Percentiles rank a stretch among this genome's conserved stretches.
phyloP scores from a whole-genome alignment of 2,329 filamentous ascomycete genomes.

The Calycina herbarum region DNA sequence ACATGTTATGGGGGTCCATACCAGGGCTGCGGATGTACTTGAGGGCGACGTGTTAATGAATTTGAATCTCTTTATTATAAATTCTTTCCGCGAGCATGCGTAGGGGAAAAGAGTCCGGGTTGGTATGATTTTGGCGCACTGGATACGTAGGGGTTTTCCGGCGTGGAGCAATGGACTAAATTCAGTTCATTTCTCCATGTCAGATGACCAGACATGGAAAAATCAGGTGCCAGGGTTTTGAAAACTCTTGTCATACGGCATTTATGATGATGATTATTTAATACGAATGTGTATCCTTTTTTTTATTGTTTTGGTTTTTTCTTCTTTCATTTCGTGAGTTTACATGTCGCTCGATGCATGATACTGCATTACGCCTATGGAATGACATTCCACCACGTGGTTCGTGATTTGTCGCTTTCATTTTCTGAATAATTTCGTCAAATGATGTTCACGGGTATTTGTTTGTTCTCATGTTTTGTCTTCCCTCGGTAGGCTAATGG shows the following conservation, averaged over 20 bases:
- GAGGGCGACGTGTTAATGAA: neutral
- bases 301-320: neutral
- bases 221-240: no score
- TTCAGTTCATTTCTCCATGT: neutral
- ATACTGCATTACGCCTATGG: neutral
- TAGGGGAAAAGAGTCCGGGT: neutral
- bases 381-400: neutral
- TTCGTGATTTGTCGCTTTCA: neutral
- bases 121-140: neutral
- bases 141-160: neutral
- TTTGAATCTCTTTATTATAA: no score
- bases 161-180: neutral
- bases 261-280: neutral
- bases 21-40: slow-evolving; percentile 14
- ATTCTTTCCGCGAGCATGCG: neutral
- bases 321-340: neutral
- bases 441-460: no score
- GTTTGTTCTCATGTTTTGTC: neutral
- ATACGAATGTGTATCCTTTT: neutral
- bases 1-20: slow-evolving; percentile 5
- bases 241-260: neutral
- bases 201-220: neutral
- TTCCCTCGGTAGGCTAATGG: neutral
- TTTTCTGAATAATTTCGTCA: neutral
- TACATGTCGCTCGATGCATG: neutral